These are phyloP conservation scores for Microascus cirrosus DNA, from an alignment of 2,329 filamentous ascomycete genomes.

Conservation along the genomic window DNA sequence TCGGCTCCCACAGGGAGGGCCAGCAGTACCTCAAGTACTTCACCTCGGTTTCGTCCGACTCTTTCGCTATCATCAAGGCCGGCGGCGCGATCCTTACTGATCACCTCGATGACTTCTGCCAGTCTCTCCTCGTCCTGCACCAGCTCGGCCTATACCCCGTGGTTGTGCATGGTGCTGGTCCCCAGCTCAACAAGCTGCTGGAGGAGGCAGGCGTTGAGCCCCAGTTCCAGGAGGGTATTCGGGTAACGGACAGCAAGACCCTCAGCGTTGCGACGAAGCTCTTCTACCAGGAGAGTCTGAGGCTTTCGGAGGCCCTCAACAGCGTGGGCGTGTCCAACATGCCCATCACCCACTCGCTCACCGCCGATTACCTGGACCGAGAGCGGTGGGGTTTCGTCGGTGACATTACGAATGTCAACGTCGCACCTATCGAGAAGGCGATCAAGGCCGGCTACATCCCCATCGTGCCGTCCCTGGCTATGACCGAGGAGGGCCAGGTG, in stretches of 20 bases:
- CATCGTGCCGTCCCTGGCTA: conserved; percentile 91
- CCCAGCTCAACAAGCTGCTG: conserved; percentile 85
- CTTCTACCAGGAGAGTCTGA: conserved; percentile 91
- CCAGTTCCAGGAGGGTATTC: conserved; percentile 91
- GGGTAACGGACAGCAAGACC: conserved; percentile 92
- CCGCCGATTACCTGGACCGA: conserved; percentile 89
- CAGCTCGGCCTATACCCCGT: conserved; percentile 92
- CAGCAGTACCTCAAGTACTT: conserved; percentile 98
- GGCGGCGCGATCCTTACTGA: conserved; percentile 93
- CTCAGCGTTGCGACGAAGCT: conserved; percentile 81
- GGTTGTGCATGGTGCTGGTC: conserved; percentile 89
- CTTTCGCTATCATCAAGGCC: conserved; percentile 97
- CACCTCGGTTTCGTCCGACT: conserved; percentile 89
- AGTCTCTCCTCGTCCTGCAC: conserved; percentile 81
- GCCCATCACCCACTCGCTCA: conserved; percentile 84
- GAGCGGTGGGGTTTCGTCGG: conserved; percentile 93
- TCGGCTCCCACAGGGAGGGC: conserved; percentile 90
- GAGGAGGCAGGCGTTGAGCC: conserved; percentile 88
- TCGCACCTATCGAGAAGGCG: conserved; percentile 77
- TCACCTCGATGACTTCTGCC: conserved; percentile 82
- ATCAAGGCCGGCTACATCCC: conserved; percentile 87
- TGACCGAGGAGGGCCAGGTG: conserved; percentile 81
- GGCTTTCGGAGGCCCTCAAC: conserved; percentile 81
- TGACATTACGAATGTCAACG: conserved; percentile 89
- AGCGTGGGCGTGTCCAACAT: conserved; percentile 80